Evolutionary conservation across 176 grass and related monocot genomes (phyloP).

Genomic region (Avena atlantica): DNA sequence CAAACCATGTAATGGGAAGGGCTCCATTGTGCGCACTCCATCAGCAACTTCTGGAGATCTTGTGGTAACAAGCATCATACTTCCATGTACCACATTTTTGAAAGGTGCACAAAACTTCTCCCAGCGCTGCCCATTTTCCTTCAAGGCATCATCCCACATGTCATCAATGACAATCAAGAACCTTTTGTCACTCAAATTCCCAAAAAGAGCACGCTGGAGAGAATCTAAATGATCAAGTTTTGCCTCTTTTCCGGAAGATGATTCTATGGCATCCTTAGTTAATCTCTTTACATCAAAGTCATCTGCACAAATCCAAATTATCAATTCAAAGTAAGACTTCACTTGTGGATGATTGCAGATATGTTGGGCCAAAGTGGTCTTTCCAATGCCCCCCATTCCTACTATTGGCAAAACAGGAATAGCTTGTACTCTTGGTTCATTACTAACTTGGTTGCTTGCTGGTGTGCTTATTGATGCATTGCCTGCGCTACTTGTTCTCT

Average conservation of each 20-base stretch:
- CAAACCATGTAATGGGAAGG: not conserved
- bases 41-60: not conserved
- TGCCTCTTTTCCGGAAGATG: not conserved
- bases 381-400: not conserved
- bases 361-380: not conserved
- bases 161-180: slow-evolving; percentile 48
- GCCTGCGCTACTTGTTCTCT: not conserved
- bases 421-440: not conserved
- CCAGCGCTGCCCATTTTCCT: not conserved
- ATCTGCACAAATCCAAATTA: slow-evolving; percentile 51
- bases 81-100: slow-evolving; percentile 22
- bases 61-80: slow-evolving; percentile 45
- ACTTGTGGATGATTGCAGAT: not conserved
- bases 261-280: slow-evolving; percentile 19
- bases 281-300: slow-evolving; percentile 41
- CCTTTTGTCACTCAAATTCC: not conserved
- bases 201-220: slow-evolving; percentile 22
- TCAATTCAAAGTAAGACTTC: slow-evolving; percentile 38
- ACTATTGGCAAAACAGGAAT: slow-evolving; percentile 1
- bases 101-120: slow-evolving; percentile 27
- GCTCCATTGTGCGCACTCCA: not conserved
- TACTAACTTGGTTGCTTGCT: not conserved
- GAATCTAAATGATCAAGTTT: not conserved
- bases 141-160: slow-evolving; percentile 1
- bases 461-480: not conserved